Evolutionary conservation across 345 rosid genomes (phyloP).

Genomic region (Mercurialis annua): DNA sequence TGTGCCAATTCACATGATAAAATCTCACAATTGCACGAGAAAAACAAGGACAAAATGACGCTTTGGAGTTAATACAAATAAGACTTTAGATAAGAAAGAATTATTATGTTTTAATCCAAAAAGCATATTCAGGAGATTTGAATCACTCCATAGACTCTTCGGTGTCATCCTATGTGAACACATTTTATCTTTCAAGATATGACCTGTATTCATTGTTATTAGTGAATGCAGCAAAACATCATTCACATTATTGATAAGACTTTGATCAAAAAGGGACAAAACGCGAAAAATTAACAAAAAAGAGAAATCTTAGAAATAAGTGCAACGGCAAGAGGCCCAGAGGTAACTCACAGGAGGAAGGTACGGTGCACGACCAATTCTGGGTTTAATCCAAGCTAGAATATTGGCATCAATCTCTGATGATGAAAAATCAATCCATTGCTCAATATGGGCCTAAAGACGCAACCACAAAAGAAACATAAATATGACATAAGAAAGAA

Average conservation of each 20-base stretch:
- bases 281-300: neutral
- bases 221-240: neutral
- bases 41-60: neutral
- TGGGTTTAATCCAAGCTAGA: constrained; percentile 49
- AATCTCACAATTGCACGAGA: too few relatives aligned
- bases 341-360: constrained; percentile 65
- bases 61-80: too few relatives aligned
- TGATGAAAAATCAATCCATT: constrained; percentile 86
- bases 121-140: too few relatives aligned
- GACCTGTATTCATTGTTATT: too few relatives aligned
- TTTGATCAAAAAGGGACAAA: too few relatives aligned
- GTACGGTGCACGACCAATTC: constrained; percentile 47
- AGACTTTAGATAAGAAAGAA: too few relatives aligned
- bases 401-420: constrained; percentile 74
- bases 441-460: constrained; percentile 79
- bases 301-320: neutral
- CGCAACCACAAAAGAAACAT: constrained; percentile 1
- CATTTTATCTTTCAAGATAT: too few relatives aligned
- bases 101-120: too few relatives aligned
- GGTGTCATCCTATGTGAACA: too few relatives aligned
- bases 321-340: neutral
- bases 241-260: neutral
- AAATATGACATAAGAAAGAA: neutral
- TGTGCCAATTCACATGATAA: neutral
- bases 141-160: too few relatives aligned